Conservation (phyloP, 1,139 yeast species). For the Sugiyamaella paludigena region DNA sequence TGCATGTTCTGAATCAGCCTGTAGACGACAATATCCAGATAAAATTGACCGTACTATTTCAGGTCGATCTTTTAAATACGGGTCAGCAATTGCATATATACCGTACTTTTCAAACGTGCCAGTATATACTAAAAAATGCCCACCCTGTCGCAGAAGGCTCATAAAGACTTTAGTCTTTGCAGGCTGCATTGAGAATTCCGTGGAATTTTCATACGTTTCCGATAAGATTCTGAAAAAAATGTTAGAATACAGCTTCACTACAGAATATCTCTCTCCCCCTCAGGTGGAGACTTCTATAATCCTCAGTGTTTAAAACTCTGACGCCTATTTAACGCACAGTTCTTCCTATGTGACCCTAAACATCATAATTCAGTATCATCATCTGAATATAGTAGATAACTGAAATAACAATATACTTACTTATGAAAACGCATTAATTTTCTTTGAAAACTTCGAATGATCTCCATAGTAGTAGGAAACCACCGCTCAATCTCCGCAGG, state of each 20-base stretch:
- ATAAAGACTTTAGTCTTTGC: slow-evolving; percentile 50
- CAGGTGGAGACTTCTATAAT: background rate
- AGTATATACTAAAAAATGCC: slow-evolving; percentile 77
- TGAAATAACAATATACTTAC: too few relatives aligned
- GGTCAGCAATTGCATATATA: slow-evolving; percentile 66
- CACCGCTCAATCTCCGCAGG: slow-evolving; percentile 69
- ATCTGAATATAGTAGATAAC: background rate
- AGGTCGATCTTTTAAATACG: slow-evolving; percentile 48
- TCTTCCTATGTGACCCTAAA: background rate
- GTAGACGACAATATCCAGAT: slow-evolving; percentile 36
- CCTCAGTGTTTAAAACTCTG: background rate
- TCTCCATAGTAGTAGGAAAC: slow-evolving; percentile 80
- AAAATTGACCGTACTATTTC: slow-evolving; percentile 40
- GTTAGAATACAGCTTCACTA: slow-evolving; percentile 13
- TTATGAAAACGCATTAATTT: slow-evolving; percentile 76
- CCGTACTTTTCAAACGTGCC: slow-evolving; percentile 75
- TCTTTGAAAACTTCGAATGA: slow-evolving; percentile 80
- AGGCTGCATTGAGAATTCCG: slow-evolving; percentile 63
- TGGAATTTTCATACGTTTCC: slow-evolving; percentile 72
- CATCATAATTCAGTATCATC: too few relatives aligned
- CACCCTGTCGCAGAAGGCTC: slow-evolving; percentile 56
- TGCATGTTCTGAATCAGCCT: slow-evolving; percentile 37
- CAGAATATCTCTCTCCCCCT: background rate
- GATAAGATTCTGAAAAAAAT: slow-evolving; percentile 49
- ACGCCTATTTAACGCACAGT: too few relatives aligned